phyloP scores from a whole-genome alignment of 768 basidiomycete species.

The Butyriboletus loyo region DNA sequence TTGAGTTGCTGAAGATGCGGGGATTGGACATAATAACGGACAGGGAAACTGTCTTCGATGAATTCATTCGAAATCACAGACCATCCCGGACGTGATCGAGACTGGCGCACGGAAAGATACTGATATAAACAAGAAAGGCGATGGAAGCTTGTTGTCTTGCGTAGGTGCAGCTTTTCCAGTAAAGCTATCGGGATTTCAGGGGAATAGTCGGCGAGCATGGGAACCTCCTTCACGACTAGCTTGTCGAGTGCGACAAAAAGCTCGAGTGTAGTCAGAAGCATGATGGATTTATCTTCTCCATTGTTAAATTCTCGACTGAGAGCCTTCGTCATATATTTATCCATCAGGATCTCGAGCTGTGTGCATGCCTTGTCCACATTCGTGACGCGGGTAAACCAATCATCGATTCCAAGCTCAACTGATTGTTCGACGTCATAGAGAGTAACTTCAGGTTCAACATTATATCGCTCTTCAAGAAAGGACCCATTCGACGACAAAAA shows the following conservation, averaged over 20 bases:
- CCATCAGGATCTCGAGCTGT: conserved; percentile 18
- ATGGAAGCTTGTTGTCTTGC: conserved; percentile 25
- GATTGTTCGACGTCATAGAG: conserved; percentile 38
- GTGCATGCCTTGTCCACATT: conserved; percentile 6
- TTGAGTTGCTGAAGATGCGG: conserved; percentile 23
- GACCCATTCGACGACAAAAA: conserved; percentile 13
- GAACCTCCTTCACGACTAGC: too few relatives aligned
- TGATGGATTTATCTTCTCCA: conserved; percentile 36
- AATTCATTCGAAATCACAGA: conserved; percentile 33
- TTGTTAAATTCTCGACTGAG: too few relatives aligned
- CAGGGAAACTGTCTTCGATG: conserved; percentile 25
- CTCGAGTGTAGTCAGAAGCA: conserved; percentile 37
- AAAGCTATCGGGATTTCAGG: conserved; percentile 25
- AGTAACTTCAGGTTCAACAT: conserved; percentile 10
- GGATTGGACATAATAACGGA: conserved; percentile 34
- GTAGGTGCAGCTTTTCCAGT: conserved; percentile 24
- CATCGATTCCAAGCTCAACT: conserved; percentile 30
- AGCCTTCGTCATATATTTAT: conserved; percentile 25
- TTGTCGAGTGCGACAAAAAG: conserved; percentile 33
- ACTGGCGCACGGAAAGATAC: conserved; percentile 33
- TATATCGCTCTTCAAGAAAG: conserved; percentile 5
- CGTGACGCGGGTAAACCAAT: conserved; percentile 27
- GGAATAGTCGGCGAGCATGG: conserved; percentile 30
- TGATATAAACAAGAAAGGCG: conserved; percentile 24
- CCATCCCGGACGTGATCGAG: conserved; percentile 4